Evolutionary conservation across 163 green algal species (phyloP).

Genomic region (Prototheca stagnorum): DNA sequence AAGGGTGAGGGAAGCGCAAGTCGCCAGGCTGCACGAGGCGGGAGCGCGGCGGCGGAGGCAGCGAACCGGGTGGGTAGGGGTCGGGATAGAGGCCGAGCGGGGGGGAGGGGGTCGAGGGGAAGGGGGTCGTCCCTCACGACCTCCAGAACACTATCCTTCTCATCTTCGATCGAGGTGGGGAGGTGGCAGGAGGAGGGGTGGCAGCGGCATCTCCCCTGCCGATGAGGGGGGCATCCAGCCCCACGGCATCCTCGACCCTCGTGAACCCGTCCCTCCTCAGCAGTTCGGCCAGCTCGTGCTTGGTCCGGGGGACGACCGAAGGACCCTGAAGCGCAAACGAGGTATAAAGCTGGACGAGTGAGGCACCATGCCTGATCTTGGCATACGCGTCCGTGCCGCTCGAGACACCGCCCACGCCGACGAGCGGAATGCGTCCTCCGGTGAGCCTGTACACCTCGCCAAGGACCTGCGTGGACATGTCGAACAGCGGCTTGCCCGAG

Average conservation of each 20-base stretch:
- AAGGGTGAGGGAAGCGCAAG: no score
- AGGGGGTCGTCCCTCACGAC: no score
- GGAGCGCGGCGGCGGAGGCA: no score
- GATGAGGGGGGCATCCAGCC: no score
- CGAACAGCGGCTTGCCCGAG: conserved; percentile 67
- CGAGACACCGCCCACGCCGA: conserved; percentile 80
- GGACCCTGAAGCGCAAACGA: conserved; percentile 76
- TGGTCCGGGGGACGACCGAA: conserved; percentile 64
- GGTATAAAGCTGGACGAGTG: conserved; percentile 93
- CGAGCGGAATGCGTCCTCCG: conserved; percentile 65
- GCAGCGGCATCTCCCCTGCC: no score
- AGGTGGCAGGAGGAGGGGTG: no score
- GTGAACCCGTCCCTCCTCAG: conserved; percentile 68
- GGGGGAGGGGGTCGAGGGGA: no score
- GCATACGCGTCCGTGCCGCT: conserved; percentile 78
- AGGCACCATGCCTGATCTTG: conserved; percentile 87
- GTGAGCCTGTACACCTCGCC: conserved; percentile 55
- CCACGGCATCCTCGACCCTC: conserved; percentile 70
- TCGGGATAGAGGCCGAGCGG: no score
- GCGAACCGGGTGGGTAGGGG: no score
- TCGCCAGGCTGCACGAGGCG: no score
- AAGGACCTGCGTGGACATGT: conserved; percentile 50
- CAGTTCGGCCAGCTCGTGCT: conserved; percentile 67
- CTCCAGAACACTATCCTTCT: no score
- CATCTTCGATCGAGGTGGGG: no score